Evolutionary conservation across 2,329 filamentous ascomycete species (phyloP).

Genomic region (Metarhizium anisopliae): DNA sequence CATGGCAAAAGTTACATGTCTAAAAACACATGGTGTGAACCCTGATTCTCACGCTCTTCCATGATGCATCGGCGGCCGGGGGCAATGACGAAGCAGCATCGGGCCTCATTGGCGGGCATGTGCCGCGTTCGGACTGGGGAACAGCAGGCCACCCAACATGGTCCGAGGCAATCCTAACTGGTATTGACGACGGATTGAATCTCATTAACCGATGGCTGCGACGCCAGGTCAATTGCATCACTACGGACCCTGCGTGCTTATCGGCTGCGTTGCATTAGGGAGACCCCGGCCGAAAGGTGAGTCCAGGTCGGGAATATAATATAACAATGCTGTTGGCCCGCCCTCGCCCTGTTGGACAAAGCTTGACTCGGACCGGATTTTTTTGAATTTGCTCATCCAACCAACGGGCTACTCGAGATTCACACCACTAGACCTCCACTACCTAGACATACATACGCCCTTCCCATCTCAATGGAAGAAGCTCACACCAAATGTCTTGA

Average conservation of each 20-base stretch:
- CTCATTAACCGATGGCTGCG: not conserved
- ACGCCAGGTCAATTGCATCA: not conserved
- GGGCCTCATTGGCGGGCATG: not conserved
- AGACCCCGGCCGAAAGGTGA: not conserved
- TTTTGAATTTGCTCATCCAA: not conserved
- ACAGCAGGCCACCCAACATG: not conserved
- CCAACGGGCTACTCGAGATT: not conserved
- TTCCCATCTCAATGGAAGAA: constrained; percentile 8
- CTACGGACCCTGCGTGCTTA: not conserved
- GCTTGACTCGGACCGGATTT: not conserved
- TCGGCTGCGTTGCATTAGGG: not conserved
- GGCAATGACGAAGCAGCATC: not conserved
- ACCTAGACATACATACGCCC: not conserved
- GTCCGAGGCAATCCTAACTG: not conserved
- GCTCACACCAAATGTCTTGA: constrained; percentile 9
- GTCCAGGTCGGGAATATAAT: not conserved
- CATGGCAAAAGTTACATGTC: too few species aligned
- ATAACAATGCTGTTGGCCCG: not conserved
- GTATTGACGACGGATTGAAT: not conserved
- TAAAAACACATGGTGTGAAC: not conserved
- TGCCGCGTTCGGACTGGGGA: not conserved
- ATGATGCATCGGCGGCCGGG: not conserved
- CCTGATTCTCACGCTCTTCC: not conserved
- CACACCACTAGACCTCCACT: not conserved
- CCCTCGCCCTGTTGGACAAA: not conserved